Evolutionary conservation across 768 basidiomycete genomes (phyloP).

Genomic region (Hericium coralloides): DNA sequence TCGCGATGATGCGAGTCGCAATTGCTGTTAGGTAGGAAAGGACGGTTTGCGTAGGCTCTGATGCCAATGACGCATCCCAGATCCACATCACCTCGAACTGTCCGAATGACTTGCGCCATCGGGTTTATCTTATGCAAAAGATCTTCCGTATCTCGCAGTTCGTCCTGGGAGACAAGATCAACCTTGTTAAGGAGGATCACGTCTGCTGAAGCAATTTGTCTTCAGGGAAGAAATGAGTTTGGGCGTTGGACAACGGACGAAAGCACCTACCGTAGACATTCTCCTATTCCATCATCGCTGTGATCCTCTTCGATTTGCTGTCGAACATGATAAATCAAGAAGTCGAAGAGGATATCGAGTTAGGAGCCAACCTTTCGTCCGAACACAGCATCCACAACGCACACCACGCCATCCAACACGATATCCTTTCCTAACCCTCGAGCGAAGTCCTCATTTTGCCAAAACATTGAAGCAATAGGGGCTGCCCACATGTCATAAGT

Average conservation of each 20-base stretch:
- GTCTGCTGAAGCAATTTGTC: conserved; percentile 91
- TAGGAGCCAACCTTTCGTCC: conserved; percentile 39
- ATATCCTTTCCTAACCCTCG: conserved; percentile 62
- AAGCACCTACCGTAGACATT: conserved; percentile 61
- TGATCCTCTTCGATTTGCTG: conserved; percentile 87
- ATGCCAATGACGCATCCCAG: conserved; percentile 72
- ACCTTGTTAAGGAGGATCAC: conserved; percentile 88
- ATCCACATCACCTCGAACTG: conserved; percentile 64
- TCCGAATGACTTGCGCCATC: conserved; percentile 62
- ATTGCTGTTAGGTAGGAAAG: conserved; percentile 13
- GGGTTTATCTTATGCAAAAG: conserved; percentile 74
- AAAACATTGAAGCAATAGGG: conserved; percentile 83
- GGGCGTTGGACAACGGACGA: background rate
- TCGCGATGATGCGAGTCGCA: conserved; percentile 20
- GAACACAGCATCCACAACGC: conserved; percentile 86
- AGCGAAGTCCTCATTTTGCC: conserved; percentile 79
- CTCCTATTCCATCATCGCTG: conserved; percentile 55
- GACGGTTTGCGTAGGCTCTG: conserved; percentile 61
- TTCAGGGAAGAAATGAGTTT: conserved; percentile 21
- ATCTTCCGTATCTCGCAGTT: conserved; percentile 41
- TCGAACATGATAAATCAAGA: background rate
- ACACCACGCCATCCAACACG: conserved; percentile 80
- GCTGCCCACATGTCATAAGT: conserved; percentile 29
- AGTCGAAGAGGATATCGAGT: too few species aligned
- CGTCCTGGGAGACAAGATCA: conserved; percentile 52